Conservation (phyloP, 768 basidiomycete genomes). For the Mycena floridula region DNA sequence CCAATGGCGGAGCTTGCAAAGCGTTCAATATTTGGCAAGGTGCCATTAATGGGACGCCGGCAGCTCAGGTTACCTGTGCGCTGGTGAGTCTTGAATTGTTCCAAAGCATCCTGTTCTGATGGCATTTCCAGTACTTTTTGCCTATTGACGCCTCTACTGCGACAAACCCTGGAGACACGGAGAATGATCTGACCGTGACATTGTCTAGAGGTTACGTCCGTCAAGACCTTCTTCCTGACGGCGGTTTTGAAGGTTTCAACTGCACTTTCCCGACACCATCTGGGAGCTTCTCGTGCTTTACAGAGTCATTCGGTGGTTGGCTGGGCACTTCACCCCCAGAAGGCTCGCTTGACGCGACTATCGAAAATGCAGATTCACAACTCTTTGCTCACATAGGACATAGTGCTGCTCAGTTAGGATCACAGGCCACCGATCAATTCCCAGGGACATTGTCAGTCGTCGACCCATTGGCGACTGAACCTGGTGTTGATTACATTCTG, state of each 20-base stretch:
- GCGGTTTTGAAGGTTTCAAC: conserved; percentile 9
- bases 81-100: conserved; percentile 5
- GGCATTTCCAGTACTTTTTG: conserved; percentile 6
- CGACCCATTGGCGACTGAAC: conserved; percentile 2
- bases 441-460: conserved; percentile 7
- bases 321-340: conserved; percentile 5
- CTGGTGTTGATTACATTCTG: conserved; percentile 8
- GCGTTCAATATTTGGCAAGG: conserved; percentile 15
- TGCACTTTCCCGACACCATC: too few relatives aligned
- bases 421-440: conserved; percentile 8
- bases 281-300: conserved; percentile 7
- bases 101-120: background rate
- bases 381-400: conserved; percentile 10
- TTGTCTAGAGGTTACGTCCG: conserved; percentile 12
- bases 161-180: conserved; percentile 9
- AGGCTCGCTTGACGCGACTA: conserved; percentile 14
- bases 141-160: conserved; percentile 11
- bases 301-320: conserved; percentile 5
- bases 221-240: conserved; percentile 6
- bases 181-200: conserved; percentile 10
- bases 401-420: conserved; percentile 11
- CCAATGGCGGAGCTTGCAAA: conserved; percentile 10
- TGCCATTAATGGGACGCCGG: conserved; percentile 1
- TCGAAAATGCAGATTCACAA: conserved; percentile 13
- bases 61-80: conserved; percentile 12